Percentiles rank a stretch among this genome's conserved stretches.
Conservation (phyloP, 2,329 filamentous ascomycete genomes). For the Colletotrichum musae region DNA sequence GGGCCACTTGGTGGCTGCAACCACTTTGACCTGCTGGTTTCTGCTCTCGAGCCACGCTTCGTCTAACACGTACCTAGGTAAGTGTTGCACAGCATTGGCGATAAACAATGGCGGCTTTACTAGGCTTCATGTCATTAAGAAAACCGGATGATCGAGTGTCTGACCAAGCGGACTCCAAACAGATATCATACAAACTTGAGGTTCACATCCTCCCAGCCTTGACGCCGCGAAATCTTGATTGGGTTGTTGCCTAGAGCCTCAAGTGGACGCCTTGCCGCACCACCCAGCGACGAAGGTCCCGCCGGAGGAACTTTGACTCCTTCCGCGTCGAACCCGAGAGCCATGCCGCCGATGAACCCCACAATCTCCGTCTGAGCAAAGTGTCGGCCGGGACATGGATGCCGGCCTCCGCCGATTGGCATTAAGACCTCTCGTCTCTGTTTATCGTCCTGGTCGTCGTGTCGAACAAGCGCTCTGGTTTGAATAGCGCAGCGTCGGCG, state of each 20-base stretch:
- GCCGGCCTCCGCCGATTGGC: conserved; percentile 51
- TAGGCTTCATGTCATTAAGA: no score
- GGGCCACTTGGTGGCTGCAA: conserved; percentile 27
- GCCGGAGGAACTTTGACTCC: conserved; percentile 32
- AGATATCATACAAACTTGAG: conserved; percentile 41
- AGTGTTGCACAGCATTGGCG: no score
- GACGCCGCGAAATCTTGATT: conserved; percentile 40
- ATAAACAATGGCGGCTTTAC: not conserved
- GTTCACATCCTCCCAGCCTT: conserved; percentile 46
- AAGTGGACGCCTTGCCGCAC: conserved; percentile 37
- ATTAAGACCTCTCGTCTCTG: conserved; percentile 45
- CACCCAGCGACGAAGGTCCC: conserved; percentile 28
- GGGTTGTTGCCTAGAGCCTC: conserved; percentile 18
- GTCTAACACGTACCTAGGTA: not conserved
- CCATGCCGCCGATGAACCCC: conserved; percentile 43
- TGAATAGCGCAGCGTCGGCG: conserved; percentile 42
- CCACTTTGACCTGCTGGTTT: conserved; percentile 17
- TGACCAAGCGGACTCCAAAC: not conserved
- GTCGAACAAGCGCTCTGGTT: conserved; percentile 46
- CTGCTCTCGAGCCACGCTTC: not conserved
- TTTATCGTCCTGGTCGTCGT: conserved; percentile 43
- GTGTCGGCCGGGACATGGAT: conserved; percentile 51
- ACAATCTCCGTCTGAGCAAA: conserved; percentile 51
- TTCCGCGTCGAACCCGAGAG: conserved; percentile 43
- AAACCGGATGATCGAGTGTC: no score